Evolutionary conservation across 1,139 yeast genomes (phyloP).

Genomic region (Nematodospora anomalae): DNA sequence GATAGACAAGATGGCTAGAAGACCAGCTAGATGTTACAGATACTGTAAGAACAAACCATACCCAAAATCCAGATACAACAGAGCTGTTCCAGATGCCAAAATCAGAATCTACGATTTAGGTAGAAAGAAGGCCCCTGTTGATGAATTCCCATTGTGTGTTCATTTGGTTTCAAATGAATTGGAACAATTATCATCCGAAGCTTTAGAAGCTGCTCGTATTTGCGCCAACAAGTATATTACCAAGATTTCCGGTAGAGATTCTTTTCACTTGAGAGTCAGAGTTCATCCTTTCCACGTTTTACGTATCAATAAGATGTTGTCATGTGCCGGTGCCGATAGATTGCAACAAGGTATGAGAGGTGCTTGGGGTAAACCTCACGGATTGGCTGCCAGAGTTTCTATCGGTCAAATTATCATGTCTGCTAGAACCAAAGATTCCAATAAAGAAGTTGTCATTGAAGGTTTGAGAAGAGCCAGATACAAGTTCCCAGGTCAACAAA

Average conservation of each 20-base stretch:
- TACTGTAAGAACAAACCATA: constrained; percentile 99
- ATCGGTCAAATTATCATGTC: constrained; percentile 99
- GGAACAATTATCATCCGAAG: constrained; percentile 99
- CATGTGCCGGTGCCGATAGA: constrained; percentile 99
- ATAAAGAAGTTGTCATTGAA: constrained; percentile 97
- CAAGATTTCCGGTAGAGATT: constrained; percentile 96
- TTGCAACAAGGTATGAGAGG: constrained; percentile 99
- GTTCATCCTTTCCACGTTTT: constrained; percentile 99
- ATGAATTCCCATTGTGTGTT: constrained; percentile 99
- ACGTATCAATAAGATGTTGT: constrained; percentile 99
- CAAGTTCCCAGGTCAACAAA: constrained; percentile 99
- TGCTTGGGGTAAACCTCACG: constrained; percentile 99
- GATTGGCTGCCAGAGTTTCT: constrained; percentile 98
- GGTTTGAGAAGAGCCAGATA: constrained; percentile 99
- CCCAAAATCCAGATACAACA: constrained; percentile 99
- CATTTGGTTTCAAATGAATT: constrained; percentile 99
- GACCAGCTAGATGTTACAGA: constrained; percentile 99
- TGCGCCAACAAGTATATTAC: constrained; percentile 99
- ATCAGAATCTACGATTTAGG: constrained; percentile 99
- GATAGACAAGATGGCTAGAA: constrained; percentile 91
- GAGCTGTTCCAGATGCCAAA: constrained; percentile 99
- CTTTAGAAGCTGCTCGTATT: constrained; percentile 99
- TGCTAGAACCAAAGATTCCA: constrained; percentile 96
- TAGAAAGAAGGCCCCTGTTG: constrained; percentile 99
- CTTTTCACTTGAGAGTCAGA: constrained; percentile 99